Evolutionary conservation across 2,329 filamentous ascomycete species (phyloP).

Genomic region (Aspergillus latus): DNA sequence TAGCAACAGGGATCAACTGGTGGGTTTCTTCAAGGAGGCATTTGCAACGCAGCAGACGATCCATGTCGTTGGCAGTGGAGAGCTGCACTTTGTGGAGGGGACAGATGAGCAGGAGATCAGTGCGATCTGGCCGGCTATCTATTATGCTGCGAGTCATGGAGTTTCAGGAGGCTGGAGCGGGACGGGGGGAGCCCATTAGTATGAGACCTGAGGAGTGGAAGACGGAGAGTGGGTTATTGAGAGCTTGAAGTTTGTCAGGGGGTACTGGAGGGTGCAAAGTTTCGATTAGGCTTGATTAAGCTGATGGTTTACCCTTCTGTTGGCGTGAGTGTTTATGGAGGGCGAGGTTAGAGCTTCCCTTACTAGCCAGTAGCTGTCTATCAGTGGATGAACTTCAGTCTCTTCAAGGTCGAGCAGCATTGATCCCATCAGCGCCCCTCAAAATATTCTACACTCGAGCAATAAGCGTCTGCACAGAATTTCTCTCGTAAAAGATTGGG

Average conservation of each 20-base stretch:
- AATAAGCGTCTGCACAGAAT: no score
- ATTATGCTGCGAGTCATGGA: not conserved
- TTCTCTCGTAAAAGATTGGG: no score
- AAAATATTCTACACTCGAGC: no score
- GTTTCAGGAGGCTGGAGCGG: not conserved
- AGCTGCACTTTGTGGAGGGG: not conserved
- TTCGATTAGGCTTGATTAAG: no score
- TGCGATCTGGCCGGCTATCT: not conserved
- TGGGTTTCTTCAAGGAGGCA: not conserved
- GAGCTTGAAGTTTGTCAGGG: constrained; percentile 1
- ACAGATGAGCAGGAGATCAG: not conserved
- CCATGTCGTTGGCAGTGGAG: constrained; percentile 4
- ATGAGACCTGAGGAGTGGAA: not conserved
- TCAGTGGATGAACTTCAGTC: no score
- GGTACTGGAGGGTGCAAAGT: not conserved
- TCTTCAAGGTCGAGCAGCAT: no score
- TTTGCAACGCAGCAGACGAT: constrained; percentile 9
- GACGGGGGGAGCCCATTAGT: constrained; percentile 5
- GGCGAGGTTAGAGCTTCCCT: no score
- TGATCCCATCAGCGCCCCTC: no score
- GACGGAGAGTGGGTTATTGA: constrained; percentile 2
- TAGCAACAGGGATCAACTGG: not conserved
- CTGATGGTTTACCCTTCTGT: no score
- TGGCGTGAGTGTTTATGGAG: no score
- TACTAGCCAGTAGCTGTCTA: no score